Conservation (phyloP, 345 rosid species). For the Gossypium herbaceum region DNA sequence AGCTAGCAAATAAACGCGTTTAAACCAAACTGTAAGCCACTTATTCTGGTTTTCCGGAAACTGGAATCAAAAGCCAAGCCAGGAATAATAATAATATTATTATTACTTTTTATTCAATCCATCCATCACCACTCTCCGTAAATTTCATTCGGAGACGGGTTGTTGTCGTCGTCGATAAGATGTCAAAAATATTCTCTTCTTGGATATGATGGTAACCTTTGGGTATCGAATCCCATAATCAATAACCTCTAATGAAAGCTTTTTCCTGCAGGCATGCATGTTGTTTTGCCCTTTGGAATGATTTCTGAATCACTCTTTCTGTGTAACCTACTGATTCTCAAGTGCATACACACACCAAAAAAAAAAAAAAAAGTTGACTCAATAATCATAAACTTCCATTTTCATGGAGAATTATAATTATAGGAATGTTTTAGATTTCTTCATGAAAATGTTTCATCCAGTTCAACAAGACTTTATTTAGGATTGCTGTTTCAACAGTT, state of each 20-base stretch:
- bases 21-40: constrained; percentile 11
- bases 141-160: not conserved
- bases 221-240: constrained; percentile 7
- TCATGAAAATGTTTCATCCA: not conserved
- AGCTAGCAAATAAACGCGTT: not conserved
- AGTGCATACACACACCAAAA: not conserved
- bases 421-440: not conserved
- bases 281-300: not conserved
- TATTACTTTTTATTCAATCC: not conserved
- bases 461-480: not conserved
- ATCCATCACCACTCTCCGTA: not conserved
- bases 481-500: not conserved
- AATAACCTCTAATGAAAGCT: not conserved
- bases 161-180: not conserved
- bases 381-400: not conserved
- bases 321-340: not conserved
- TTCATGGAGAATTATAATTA: not conserved
- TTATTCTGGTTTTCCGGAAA: not conserved
- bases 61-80: not conserved
- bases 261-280: not conserved
- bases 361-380: not conserved
- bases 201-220: not conserved
- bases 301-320: not conserved
- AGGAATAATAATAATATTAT: no score
- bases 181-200: not conserved